A percentile compares a stretch with the other conserved stretches of the same genome.
Conservation (phyloP, 177 flowering plant genomes). For the Telopea speciosissima region DNA sequence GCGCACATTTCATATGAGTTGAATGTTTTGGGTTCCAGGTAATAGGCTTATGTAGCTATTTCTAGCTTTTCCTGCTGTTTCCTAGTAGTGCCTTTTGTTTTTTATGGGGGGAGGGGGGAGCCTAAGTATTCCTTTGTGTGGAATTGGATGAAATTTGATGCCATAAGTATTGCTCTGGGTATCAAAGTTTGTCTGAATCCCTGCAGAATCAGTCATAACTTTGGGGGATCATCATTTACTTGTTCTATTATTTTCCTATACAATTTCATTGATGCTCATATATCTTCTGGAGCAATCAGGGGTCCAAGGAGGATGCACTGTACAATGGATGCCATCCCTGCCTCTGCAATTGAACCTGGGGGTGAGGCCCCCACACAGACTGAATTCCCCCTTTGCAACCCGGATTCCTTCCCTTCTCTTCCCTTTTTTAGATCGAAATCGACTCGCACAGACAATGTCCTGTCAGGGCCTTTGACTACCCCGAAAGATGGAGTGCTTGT, state of each 20-base stretch:
- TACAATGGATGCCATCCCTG: conserved; percentile 69
- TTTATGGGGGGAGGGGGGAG: no score
- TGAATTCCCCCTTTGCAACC: conserved; percentile 43
- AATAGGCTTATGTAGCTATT: conserved; percentile 9
- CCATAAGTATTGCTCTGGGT: background rate
- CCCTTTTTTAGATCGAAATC: conserved; percentile 68
- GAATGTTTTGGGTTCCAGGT: conserved; percentile 89
- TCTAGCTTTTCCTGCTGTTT: background rate
- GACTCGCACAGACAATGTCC: conserved; percentile 29
- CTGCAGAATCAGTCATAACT: background rate
- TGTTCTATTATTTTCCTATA: background rate
- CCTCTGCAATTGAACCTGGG: conserved; percentile 63
- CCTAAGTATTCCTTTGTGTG: no score
- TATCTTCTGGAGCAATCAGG: conserved; percentile 32
- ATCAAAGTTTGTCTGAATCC: background rate
- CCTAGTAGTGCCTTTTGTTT: no score
- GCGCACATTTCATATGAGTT: conserved; percentile 80
- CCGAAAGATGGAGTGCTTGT: conserved; percentile 52
- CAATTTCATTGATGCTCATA: background rate
- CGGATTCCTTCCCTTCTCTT: conserved; percentile 48
- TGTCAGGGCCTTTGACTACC: conserved; percentile 37
- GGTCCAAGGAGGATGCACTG: conserved; percentile 94
- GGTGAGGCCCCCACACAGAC: conserved; percentile 82
- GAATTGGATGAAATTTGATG: no score
- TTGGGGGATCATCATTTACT: no score